Evolutionary conservation across 2,329 filamentous ascomycete species (phyloP).

Genomic region (Talaromyces sp.): DNA sequence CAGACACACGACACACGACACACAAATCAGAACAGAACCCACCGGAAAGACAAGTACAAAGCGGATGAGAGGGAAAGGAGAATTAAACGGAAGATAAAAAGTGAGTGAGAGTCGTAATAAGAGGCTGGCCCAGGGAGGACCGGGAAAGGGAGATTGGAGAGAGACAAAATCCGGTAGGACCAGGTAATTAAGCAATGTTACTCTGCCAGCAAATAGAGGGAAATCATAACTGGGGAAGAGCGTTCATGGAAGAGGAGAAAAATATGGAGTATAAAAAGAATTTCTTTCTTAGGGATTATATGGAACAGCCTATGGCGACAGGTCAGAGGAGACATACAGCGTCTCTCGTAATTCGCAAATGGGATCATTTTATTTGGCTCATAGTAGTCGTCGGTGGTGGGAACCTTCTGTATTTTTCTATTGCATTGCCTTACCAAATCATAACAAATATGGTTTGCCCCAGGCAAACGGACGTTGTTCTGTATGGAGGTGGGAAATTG

Average conservation of each 20-base stretch:
- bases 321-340: background rate
- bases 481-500: background rate
- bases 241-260: background rate
- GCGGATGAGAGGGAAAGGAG: background rate
- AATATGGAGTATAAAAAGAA: conserved; percentile 12
- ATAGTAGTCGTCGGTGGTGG: background rate
- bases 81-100: background rate
- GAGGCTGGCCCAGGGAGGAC: background rate
- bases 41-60: background rate
- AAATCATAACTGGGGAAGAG: background rate
- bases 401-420: conserved; percentile 3
- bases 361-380: background rate
- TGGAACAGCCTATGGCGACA: background rate
- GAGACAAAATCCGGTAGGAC: background rate
- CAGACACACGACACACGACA: background rate
- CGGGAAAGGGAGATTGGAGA: background rate
- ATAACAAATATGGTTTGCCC: background rate
- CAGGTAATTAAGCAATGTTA: conserved; percentile 11
- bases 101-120: background rate
- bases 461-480: background rate
- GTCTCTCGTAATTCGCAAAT: background rate
- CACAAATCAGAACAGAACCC: background rate
- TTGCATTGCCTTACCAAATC: background rate
- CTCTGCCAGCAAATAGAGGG: conserved; percentile 1
- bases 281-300: background rate